These are phyloP conservation scores for Trichomonas gallinae DNA, from an alignment of 208 protist genomes.

Conservation along the genomic window DNA sequence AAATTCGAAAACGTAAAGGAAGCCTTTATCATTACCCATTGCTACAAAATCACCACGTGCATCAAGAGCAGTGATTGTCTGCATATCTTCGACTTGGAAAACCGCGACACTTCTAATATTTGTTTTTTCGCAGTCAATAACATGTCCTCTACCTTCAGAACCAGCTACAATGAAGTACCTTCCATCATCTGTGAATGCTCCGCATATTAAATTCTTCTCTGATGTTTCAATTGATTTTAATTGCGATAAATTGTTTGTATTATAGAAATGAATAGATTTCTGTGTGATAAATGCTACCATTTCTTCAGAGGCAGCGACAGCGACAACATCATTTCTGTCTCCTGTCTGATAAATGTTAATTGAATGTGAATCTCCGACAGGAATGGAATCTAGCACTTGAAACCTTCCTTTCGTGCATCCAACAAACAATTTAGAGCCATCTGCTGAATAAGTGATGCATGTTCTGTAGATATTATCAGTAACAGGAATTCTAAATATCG, in stretches of 20 bases:
- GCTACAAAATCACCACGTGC: not conserved
- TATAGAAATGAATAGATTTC: not conserved
- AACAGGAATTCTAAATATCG: not conserved
- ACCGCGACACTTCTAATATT: not conserved
- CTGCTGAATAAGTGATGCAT: not conserved
- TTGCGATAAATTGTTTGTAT: not conserved
- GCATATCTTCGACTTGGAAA: slow-evolving; percentile 8
- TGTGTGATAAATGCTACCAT: not conserved
- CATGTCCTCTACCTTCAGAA: not conserved
- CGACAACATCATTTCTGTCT: not conserved
- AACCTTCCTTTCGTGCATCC: not conserved
- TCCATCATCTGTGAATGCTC: not conserved
- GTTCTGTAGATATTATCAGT: not conserved
- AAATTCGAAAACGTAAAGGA: not conserved
- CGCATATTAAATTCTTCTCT: not conserved
- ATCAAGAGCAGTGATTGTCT: not conserved
- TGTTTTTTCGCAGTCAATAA: not conserved
- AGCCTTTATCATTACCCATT: not conserved
- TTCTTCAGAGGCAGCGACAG: not conserved
- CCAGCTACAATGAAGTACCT: not conserved
- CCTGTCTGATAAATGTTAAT: not conserved
- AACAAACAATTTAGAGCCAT: not conserved
- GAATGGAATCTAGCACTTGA: not conserved
- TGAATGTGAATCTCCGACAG: not conserved
- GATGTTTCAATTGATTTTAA: not conserved